These are phyloP conservation scores for Lanmaoa rubissima DNA, from an alignment of 768 basidiomycete genomes.

Conservation along the genomic window DNA sequence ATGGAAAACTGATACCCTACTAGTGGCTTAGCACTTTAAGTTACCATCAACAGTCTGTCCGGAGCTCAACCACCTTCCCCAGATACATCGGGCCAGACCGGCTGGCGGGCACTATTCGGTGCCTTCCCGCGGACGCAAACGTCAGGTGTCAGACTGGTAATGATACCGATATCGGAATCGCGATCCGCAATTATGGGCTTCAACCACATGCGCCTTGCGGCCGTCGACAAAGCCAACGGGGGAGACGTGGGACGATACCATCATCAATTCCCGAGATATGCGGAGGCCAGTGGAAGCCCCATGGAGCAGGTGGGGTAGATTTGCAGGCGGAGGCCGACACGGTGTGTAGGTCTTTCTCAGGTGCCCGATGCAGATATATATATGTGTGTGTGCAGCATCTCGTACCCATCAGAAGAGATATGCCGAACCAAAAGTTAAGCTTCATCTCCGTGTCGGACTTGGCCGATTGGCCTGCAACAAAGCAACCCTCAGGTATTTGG, in stretches of 20 bases:
- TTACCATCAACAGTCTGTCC: not conserved
- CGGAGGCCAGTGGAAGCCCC: not conserved
- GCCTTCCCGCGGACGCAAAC: slow-evolving; percentile 1
- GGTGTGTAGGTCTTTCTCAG: slow-evolving; percentile 1
- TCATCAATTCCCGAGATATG: not conserved
- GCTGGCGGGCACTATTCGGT: not conserved
- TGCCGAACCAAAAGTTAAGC: slow-evolving; percentile 1
- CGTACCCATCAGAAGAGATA: not conserved
- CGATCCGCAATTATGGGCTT: not conserved
- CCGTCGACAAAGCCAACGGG: too few relatives aligned
- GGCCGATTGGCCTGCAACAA: slow-evolving; percentile 1
- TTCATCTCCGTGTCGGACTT: slow-evolving; percentile 1
- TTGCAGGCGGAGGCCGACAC: not conserved
- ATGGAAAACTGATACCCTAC: not conserved
- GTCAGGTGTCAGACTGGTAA: not conserved
- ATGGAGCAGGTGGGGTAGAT: not conserved
- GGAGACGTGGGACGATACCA: not conserved
- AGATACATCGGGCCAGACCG: not conserved
- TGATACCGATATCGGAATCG: not conserved
- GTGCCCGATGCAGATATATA: not conserved
- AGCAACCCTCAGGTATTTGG: not conserved
- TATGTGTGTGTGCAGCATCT: not conserved
- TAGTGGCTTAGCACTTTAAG: not conserved
- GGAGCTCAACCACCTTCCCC: not conserved
- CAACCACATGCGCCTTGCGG: not conserved